Evolutionary conservation across 2,329 filamentous ascomycete genomes (phyloP).

Genomic region (Macrophomina phaseolina): DNA sequence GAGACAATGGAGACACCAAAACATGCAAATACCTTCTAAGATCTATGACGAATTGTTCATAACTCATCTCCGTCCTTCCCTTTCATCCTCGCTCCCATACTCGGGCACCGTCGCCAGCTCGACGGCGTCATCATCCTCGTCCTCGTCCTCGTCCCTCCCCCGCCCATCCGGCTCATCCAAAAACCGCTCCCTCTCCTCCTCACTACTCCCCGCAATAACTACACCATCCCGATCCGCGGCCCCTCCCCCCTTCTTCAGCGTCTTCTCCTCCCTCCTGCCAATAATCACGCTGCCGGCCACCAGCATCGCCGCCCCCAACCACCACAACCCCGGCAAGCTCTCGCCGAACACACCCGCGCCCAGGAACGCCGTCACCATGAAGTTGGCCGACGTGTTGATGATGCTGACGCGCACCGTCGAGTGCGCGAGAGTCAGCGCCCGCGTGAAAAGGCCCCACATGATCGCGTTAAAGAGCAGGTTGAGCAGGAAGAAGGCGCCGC

Average conservation of each 20-base stretch:
- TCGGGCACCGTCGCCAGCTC: constrained; percentile 39
- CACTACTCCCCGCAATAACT: background rate
- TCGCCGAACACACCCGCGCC: constrained; percentile 75
- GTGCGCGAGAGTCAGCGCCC: constrained; percentile 73
- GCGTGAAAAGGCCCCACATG: constrained; percentile 86
- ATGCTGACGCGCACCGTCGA: constrained; percentile 82
- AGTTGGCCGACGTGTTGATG: constrained; percentile 83
- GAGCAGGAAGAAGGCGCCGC: constrained; percentile 72
- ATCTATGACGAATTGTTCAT: background rate
- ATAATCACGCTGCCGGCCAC: constrained; percentile 81
- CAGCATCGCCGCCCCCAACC: constrained; percentile 72
- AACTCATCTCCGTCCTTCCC: constrained; percentile 13
- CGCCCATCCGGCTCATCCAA: constrained; percentile 1
- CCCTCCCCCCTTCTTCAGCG: constrained; percentile 29
- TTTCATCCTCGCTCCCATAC: constrained; percentile 29
- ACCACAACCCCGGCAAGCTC: constrained; percentile 74
- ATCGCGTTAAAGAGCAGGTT: constrained; percentile 78
- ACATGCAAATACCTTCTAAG: background rate
- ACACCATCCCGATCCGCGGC: background rate
- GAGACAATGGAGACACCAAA: too few species aligned
- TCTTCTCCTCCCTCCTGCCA: constrained; percentile 63
- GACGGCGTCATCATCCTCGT: constrained; percentile 32
- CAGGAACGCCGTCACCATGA: constrained; percentile 76
- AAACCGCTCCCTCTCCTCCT: constrained; percentile 54
- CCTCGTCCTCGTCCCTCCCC: constrained; percentile 29